phyloP scores from a whole-genome alignment of 2,329 filamentous ascomycete species.

The Trichoderma lentiforme region DNA sequence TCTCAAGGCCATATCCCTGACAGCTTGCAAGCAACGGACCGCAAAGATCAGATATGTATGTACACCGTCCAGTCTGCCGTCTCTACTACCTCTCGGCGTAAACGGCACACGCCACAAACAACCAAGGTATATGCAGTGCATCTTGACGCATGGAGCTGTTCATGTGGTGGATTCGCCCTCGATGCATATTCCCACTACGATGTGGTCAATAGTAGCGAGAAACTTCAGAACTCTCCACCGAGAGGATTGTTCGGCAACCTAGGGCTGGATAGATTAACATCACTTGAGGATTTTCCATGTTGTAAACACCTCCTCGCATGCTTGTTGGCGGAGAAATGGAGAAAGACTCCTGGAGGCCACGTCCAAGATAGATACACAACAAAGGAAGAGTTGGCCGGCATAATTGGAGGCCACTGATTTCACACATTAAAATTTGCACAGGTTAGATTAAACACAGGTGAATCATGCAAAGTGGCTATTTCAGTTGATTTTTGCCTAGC shows the following conservation, averaged over 20 bases:
- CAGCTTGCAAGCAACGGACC: neutral
- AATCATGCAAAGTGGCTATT: neutral
- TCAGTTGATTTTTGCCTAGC: neutral
- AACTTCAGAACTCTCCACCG: neutral
- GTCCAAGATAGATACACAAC: conserved; percentile 54
- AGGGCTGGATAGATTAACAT: conserved; percentile 36
- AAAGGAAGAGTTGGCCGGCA: conserved; percentile 69
- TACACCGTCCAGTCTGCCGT: conserved; percentile 65
- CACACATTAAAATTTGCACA: neutral
- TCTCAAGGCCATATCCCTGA: no score
- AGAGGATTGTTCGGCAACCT: conserved; percentile 47
- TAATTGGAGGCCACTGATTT: conserved; percentile 47
- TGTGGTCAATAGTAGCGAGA: neutral
- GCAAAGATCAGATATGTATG: conserved; percentile 28
- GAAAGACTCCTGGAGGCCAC: conserved; percentile 51
- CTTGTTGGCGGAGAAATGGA: conserved; percentile 67
- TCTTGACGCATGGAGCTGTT: conserved; percentile 79
- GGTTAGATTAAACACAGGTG: neutral
- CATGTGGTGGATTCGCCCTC: conserved; percentile 80
- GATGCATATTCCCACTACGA: conserved; percentile 54
- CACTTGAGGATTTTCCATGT: conserved; percentile 46
- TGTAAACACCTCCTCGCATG: conserved; percentile 93
- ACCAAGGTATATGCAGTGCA: conserved; percentile 63
- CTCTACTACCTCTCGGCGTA: conserved; percentile 30
- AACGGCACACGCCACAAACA: conserved; percentile 19